Conservation (phyloP, 768 basidiomycete genomes). For the Suillus luteus region DNA sequence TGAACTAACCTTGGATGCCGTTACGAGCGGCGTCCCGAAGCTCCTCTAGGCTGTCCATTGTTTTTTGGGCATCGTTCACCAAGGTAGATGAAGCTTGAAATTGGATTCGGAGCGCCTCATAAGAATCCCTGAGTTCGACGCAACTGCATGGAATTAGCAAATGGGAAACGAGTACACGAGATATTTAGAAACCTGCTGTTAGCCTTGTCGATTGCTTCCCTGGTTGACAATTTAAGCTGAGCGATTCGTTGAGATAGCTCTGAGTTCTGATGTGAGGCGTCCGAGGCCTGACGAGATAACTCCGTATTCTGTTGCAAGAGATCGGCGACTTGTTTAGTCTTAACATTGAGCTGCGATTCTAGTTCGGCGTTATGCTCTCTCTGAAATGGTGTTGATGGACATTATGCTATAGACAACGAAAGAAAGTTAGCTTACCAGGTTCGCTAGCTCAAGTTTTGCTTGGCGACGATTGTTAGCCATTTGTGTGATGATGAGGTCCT, state of each 20-base stretch:
- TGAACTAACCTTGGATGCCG: constrained; percentile 30
- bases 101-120: constrained; percentile 30
- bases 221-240: constrained; percentile 2
- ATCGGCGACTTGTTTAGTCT: constrained; percentile 16
- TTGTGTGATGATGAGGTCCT: constrained; percentile 12
- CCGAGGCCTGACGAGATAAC: constrained; percentile 1
- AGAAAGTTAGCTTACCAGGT: constrained; percentile 15
- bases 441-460: constrained; percentile 14
- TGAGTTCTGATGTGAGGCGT: constrained; percentile 5
- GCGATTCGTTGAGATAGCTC: constrained; percentile 1
- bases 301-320: constrained; percentile 21
- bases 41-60: constrained; percentile 28
- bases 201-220: constrained; percentile 22
- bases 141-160: constrained; percentile 23
- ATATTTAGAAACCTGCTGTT: constrained; percentile 22
- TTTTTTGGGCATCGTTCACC: constrained; percentile 26
- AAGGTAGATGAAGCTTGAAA: constrained; percentile 25
- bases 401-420: background rate
- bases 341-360: constrained; percentile 22
- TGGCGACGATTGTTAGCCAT: constrained; percentile 9
- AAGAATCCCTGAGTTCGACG: constrained; percentile 29
- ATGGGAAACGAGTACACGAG: background rate
- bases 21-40: constrained; percentile 24
- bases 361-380: constrained; percentile 22
- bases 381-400: constrained; percentile 15